Base-by-base conservation (phyloP, 73 alveolate genomes). In the Symbiodinium natans region DNA sequence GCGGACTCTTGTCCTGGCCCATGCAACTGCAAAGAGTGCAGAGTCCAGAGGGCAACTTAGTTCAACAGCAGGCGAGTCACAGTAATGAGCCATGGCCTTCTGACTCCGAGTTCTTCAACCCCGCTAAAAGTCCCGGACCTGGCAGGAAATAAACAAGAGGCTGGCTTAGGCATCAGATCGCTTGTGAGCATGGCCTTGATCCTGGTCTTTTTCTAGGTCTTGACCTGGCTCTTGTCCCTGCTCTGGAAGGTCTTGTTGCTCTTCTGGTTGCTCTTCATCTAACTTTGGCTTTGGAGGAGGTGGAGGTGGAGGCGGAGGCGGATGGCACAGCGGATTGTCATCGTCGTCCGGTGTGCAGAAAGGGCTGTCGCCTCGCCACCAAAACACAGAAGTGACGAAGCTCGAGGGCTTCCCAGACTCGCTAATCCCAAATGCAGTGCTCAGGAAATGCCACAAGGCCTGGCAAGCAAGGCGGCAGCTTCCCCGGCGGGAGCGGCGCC, bases 271-370 rank as follows among this genome's bases (percentile, higher is more conserved):
- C n/a, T n/a, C n/a, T n/a, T n/a, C n/a, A n/a, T n/a, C n/a, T n/a
- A n/a, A n/a, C n/a, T n/a, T n/a, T 63, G 80, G 80, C 33, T 23
- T 41, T 36, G 41, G 63, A 27, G 83, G 85, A 9, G 94, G 85
- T 33, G 43, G 68, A 34, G 93, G 93, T 31, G 93, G 93, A 56
- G 94, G 94, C 40, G 94, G 94, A 5, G 94, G 94, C 21, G 94
- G 94, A 33, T 87, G 63, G 39, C 85, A 59, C 54, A 38, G 41
- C 2, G 68, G 85, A 33, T 33, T 33, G 41, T 87, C 85, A 31
- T 87, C 94, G 11, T 87, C 94, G 25, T 82, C 92, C 63, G 92
- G 92, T 2, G 39, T 71, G 36, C 92, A 82, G 63, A 39, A 27
- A 23, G 92, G 71, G 25, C 23, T 82, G 56, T 82, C 92, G 25